phyloP scores from a whole-genome alignment of 805 yeast genomes.

The Cyberlindnera maritima region DNA sequence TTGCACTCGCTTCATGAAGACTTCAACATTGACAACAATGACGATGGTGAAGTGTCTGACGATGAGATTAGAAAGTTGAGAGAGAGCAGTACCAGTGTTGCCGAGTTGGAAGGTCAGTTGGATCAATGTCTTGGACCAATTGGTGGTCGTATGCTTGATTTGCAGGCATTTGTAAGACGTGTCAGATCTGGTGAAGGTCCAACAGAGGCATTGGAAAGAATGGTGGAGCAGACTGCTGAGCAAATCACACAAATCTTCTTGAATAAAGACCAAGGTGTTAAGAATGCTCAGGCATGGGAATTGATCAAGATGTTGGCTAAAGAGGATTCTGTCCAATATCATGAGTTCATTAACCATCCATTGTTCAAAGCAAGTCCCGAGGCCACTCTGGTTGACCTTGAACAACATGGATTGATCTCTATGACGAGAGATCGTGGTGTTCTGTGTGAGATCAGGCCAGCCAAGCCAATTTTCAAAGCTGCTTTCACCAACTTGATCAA shows the following conservation, averaged over 20 bases:
- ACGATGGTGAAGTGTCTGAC: slow-evolving; percentile 29
- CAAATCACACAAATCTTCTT: slow-evolving; percentile 82
- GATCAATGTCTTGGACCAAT: slow-evolving; percentile 64
- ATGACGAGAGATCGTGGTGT: slow-evolving; percentile 78
- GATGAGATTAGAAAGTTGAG: slow-evolving; percentile 24
- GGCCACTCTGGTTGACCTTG: slow-evolving; percentile 64
- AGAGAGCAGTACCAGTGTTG: slow-evolving; percentile 5
- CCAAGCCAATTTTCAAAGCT: slow-evolving; percentile 79
- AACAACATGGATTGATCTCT: slow-evolving; percentile 72
- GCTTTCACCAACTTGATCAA: slow-evolving; percentile 68
- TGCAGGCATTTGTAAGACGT: slow-evolving; percentile 87
- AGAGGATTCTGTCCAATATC: slow-evolving; percentile 43
- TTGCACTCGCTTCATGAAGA: slow-evolving; percentile 45
- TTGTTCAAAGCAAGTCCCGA: slow-evolving; percentile 56
- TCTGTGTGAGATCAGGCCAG: slow-evolving; percentile 61
- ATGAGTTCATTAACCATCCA: slow-evolving; percentile 54
- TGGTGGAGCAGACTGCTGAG: slow-evolving; percentile 81
- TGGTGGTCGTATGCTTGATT: slow-evolving; percentile 94
- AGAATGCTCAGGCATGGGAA: slow-evolving; percentile 85
- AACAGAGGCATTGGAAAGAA: slow-evolving; percentile 67
- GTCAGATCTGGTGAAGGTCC: slow-evolving; percentile 87
- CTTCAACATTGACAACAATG: slow-evolving; percentile 16
- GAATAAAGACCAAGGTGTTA: slow-evolving; percentile 52
- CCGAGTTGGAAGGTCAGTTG: slow-evolving; percentile 36
- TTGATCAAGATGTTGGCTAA: slow-evolving; percentile 63